These are phyloP conservation scores for Aspergillus funiculosus DNA, from an alignment of 495 filamentous ascomycete species.

Conservation along the genomic window DNA sequence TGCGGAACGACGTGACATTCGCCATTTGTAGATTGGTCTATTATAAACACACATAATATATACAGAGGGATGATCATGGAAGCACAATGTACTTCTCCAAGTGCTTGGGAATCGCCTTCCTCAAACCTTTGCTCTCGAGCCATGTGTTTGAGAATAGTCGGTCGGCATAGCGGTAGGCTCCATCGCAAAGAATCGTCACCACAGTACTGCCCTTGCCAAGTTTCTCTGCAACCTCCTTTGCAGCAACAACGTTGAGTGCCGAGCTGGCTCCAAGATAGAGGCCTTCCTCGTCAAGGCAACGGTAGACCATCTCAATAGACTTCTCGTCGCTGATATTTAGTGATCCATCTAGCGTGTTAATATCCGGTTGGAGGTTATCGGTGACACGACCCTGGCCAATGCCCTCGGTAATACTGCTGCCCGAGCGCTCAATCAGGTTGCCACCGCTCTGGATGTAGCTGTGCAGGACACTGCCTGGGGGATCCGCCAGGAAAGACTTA, in stretches of 20 bases:
- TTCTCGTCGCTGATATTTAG: conserved; percentile 85
- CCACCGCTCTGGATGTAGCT: conserved; percentile 86
- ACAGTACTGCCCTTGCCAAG: conserved; percentile 85
- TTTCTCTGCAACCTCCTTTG: conserved; percentile 88
- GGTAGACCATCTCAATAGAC: conserved; percentile 95
- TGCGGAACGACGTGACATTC: too few relatives aligned
- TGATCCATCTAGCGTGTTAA: conserved; percentile 80
- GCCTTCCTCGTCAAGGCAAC: conserved; percentile 94
- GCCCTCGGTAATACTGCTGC: conserved; percentile 91
- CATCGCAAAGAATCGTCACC: conserved; percentile 90
- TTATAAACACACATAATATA: conserved; percentile 1
- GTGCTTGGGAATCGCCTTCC: conserved; percentile 76
- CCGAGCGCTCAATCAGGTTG: conserved; percentile 70
- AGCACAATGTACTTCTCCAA: conserved; percentile 90
- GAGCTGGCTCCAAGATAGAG: conserved; percentile 93
- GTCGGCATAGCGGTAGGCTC: conserved; percentile 94
- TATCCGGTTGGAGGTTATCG: conserved; percentile 81
- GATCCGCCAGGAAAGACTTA: conserved; percentile 89
- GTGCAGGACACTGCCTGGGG: conserved; percentile 86
- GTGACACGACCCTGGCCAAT: conserved; percentile 97
- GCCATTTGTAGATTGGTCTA: conserved; percentile 1
- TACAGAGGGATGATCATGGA: conserved; percentile 29
- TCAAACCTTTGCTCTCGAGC: conserved; percentile 77
- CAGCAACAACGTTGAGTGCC: conserved; percentile 89
- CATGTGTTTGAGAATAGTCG: conserved; percentile 84